Percentiles rank a stretch among this genome's conserved stretches.
These are phyloP conservation scores for Clitoria ternatea DNA, from an alignment of 306 rosid species.

Conservation along the genomic window DNA sequence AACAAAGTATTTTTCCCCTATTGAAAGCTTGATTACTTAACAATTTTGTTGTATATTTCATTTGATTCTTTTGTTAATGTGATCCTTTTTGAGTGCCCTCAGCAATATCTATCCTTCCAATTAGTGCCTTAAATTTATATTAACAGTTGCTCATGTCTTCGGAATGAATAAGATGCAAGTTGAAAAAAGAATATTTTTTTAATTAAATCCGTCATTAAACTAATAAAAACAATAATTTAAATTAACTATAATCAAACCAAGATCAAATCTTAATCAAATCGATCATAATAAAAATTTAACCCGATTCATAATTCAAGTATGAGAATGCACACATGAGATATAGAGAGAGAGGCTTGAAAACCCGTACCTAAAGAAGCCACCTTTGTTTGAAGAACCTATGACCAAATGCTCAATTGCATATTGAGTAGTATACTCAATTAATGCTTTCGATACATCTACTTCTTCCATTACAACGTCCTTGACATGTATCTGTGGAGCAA, in stretches of 20 bases:
- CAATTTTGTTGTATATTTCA: background rate
- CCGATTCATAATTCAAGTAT: too few species aligned
- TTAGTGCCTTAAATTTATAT: background rate
- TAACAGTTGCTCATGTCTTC: background rate
- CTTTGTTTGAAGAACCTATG: constrained; percentile 66
- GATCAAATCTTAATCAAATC: too few species aligned
- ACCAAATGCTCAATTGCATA: constrained; percentile 72
- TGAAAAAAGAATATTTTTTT: too few species aligned
- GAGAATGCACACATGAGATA: too few species aligned
- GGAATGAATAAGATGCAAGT: background rate
- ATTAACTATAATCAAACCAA: too few species aligned
- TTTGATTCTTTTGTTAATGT: background rate
- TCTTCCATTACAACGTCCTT: constrained; percentile 72
- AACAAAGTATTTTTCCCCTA: too few species aligned
- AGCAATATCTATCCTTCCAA: background rate
- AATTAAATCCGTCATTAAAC: too few species aligned
- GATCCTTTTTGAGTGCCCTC: background rate
- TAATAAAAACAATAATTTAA: too few species aligned
- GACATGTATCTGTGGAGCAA: constrained; percentile 56
- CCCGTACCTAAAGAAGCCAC: constrained; percentile 65
- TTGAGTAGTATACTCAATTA: constrained; percentile 56
- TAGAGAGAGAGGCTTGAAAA: background rate
- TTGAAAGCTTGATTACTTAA: background rate
- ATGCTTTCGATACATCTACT: constrained; percentile 54
- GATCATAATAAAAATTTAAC: too few species aligned